Evolutionary conservation across 1,284 basidiomycete species (phyloP), one percentile per base, ranked within the genome.

Genomic region (Sparassis latifolia): DNA sequence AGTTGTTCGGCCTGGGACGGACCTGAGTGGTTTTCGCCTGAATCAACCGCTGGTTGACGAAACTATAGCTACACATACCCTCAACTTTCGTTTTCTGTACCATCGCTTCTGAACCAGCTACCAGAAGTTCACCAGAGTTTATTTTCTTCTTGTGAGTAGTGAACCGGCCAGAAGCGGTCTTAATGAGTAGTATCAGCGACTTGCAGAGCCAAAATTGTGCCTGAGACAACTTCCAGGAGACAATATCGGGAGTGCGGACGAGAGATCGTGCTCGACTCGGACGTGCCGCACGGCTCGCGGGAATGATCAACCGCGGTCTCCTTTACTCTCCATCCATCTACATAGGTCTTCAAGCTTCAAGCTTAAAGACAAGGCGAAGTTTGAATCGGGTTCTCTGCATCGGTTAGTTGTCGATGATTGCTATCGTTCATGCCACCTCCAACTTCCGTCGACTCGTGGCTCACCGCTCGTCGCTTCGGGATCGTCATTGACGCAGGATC

Each of bases 401-500:
- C 20, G 20, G 20, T 20, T 20, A 20, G 20, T 20, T 20, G 35
- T 38, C n/a, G 7, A 38, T n/a, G 35, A 7, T 38, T 38, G 35
- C n/a, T 7, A 38, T 38, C 27, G 40, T 28, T 27, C 9, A 90
- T 90, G 88, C 84, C 87, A 47, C 85, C 88, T 52, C 84, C 86
- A 53, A 81, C 76, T 52, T 76, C 73, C 45, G 74, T 74, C 58
- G 79, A 89, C 62, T 66, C 81, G 56, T 91, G 89, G 88, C 77
- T 89, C 50, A 69, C 78, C 51, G 82, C 84, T 50, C 86, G 91
- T 56, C 86, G 87, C 60, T 99, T 96, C 71, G 95, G 93, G 46
- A 84, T 99, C 55, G 92, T 99, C 52, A 89, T 99, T 66, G 96
- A 99, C 74, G 96, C 96, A 61, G 96, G 96, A 56, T 97, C 93